Evolutionary conservation across 495 filamentous ascomycete genomes (phyloP).

Genomic region (Halenospora varia): DNA sequence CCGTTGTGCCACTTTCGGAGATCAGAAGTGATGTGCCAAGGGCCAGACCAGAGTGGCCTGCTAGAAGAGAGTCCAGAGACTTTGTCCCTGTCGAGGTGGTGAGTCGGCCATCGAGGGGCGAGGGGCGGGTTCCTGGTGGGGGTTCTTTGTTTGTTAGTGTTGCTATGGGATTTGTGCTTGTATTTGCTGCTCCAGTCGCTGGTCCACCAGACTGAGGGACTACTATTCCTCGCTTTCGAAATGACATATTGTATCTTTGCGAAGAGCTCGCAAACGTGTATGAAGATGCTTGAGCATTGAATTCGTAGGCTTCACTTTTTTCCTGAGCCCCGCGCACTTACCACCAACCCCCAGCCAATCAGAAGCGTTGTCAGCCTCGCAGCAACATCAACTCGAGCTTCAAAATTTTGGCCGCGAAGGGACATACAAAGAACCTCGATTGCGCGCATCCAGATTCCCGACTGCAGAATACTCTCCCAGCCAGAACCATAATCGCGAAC

Average conservation of each 20-base stretch:
- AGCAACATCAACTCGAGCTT: neutral
- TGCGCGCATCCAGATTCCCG: neutral
- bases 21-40: constrained; percentile 77
- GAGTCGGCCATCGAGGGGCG: constrained; percentile 79
- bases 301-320: neutral
- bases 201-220: constrained; percentile 40
- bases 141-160: constrained; percentile 33
- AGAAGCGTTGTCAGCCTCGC: neutral
- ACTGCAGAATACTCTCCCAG: neutral
- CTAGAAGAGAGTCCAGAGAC: constrained; percentile 79
- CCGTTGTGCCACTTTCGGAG: constrained; percentile 92
- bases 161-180: constrained; percentile 24
- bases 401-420: constrained; percentile 2
- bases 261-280: neutral
- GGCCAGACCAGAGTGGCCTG: constrained; percentile 83
- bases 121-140: constrained; percentile 73
- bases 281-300: neutral
- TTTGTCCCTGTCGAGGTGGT: constrained; percentile 88
- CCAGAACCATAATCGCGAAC: neutral
- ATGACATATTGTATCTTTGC: constrained; percentile 58
- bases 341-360: neutral
- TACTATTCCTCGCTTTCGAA: constrained; percentile 81
- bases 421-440: neutral
- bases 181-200: neutral
- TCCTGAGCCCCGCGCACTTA: neutral